Conservation (phyloP, 2,329 filamentous ascomycete genomes). For the Curvularia sp. region DNA sequence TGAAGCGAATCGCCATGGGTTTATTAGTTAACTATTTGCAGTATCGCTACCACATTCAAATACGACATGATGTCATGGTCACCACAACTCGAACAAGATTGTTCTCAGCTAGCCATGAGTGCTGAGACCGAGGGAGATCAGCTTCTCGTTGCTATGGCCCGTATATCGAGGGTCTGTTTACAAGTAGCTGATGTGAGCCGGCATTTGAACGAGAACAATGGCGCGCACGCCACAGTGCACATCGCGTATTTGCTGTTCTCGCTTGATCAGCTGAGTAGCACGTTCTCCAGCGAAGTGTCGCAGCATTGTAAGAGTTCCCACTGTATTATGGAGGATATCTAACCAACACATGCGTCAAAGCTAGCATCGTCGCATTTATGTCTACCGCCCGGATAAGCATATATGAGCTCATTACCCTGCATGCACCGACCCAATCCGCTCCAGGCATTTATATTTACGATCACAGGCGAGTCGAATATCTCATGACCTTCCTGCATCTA, state of each 20-base stretch:
- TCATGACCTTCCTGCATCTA: slow-evolving; percentile 19
- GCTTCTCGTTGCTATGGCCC: slow-evolving; percentile 56
- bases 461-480: slow-evolving; percentile 23
- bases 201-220: slow-evolving; percentile 20
- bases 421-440: slow-evolving; percentile 10
- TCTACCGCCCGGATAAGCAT: slow-evolving; percentile 24
- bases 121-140: slow-evolving; percentile 60
- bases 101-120: slow-evolving; percentile 56
- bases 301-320: slow-evolving; percentile 22
- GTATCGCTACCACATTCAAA: slow-evolving; percentile 26
- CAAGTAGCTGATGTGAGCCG: slow-evolving; percentile 31
- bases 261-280: slow-evolving; percentile 18
- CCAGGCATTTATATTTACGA: slow-evolving; percentile 11
- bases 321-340: not conserved
- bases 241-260: slow-evolving; percentile 24
- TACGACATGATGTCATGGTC: slow-evolving; percentile 65
- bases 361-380: slow-evolving; percentile 19
- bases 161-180: slow-evolving; percentile 35
- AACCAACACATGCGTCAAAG: slow-evolving; percentile 11
- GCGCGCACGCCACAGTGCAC: slow-evolving; percentile 18
- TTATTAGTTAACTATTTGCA: slow-evolving; percentile 15
- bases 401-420: slow-evolving; percentile 18
- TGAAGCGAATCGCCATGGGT: not conserved
- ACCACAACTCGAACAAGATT: slow-evolving; percentile 64
- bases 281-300: slow-evolving; percentile 15